Base-by-base conservation (phyloP, 495 filamentous ascomycete species). In the Pseudotulostoma volvatum region DNA sequence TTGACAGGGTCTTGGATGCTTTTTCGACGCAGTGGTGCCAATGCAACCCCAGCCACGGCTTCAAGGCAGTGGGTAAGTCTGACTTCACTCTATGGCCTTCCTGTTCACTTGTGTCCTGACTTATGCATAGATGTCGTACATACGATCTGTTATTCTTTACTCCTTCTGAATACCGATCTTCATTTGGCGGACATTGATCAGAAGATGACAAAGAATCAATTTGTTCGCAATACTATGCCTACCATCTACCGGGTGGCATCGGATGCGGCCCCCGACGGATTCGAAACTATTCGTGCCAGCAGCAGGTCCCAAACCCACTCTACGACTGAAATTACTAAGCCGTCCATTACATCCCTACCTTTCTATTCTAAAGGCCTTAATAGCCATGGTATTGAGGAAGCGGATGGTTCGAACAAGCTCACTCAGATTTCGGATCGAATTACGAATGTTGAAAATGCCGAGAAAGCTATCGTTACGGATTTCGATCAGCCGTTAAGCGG, bases 151-250 rank as follows among this genome's bases (percentile, higher is more conserved):
- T 99, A 95, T 56, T 96, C 90, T 3, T 68, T 99, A 37, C 75
- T 99, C 38, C 67, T 99, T 19, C 68, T 99, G 38, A 99, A 99
- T 50, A 96, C 90, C 39, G 90, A 99, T 61, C 66, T 99, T 31
- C 87, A 99, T 50, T 59, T 94, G 43, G 86, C 87, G 39, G 87
- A 95, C 48, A 90, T 95, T 36, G 82, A 93, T 37, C 74, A 82
- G 52, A 93, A 92, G 63, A 99, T 99, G 90, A 94, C 86, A 15
- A 74, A 78, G 43, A 76, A 63, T 45, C 86, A 95, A 51, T 99
- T 94, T 53, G 72, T 96, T 52, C 92, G 90, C 58, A 99, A 99
- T 48, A 96, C 90, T 8, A 77, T 95, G 69, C 79, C 84, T 3
- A 94, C 88, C 2, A 77, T 96, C 37, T 75, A 74, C 20, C 73